A percentile compares a stretch with the other conserved stretches of the same genome.
These are phyloP conservation scores for Pachysandra terminalis DNA, from an alignment of 164 flowering plant genomes.

Conservation along the genomic window DNA sequence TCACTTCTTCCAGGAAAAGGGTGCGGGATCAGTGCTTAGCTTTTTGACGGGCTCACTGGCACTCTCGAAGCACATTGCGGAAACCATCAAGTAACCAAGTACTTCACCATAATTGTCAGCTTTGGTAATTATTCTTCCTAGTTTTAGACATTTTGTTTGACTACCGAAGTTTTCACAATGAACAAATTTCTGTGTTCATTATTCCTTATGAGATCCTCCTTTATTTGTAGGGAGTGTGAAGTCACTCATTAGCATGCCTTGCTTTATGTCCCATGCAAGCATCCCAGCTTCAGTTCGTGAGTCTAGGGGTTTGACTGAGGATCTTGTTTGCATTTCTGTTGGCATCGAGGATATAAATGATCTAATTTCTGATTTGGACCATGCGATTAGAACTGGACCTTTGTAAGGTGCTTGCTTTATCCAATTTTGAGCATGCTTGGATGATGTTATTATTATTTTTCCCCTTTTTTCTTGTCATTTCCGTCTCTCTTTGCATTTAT, in stretches of 20 bases:
- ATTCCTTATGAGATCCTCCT: background rate
- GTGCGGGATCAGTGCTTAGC: constrained; percentile 96
- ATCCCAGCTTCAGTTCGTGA: constrained; percentile 79
- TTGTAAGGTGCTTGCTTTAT: constrained; percentile 20
- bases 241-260: too few species aligned
- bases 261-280: too few species aligned
- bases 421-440: too few species aligned
- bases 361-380: too few species aligned
- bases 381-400: too few species aligned
- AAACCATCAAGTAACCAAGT: constrained; percentile 77
- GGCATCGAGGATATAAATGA: too few species aligned
- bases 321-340: too few species aligned
- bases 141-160: background rate
- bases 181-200: background rate
- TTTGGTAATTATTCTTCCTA: constrained; percentile 60
- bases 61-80: constrained; percentile 85
- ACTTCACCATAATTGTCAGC: constrained; percentile 93
- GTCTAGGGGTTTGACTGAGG: constrained; percentile 84
- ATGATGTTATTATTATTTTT: too few species aligned
- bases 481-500: too few species aligned
- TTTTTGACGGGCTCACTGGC: constrained; percentile 86
- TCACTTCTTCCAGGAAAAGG: constrained; percentile 61
- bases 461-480: too few species aligned
- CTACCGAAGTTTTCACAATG: too few species aligned
- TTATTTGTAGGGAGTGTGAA: constrained; percentile 74